A percentile compares a stretch with the other conserved stretches of the same genome.
Conservation (phyloP, 805 yeast species). For the Zygosaccharomyces pseudorouxii region DNA sequence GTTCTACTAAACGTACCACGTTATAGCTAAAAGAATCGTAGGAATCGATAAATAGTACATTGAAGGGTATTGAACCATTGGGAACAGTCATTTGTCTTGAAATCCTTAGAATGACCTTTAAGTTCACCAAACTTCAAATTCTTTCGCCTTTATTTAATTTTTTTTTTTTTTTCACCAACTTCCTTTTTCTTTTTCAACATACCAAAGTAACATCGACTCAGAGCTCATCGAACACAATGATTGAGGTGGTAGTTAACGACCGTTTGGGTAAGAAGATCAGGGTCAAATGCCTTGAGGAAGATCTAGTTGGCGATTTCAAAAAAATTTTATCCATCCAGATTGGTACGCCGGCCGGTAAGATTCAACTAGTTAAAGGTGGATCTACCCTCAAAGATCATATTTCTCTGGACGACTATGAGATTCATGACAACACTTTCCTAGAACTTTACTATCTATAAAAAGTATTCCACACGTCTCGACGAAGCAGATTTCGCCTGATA, state of each 20-base stretch:
- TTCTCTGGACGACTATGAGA: conserved; percentile 88
- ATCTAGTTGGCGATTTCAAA: conserved; percentile 86
- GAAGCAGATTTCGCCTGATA: conserved; percentile 35
- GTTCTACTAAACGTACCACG: conserved; percentile 55
- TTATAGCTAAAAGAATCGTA: conserved; percentile 94
- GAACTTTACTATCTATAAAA: conserved; percentile 67
- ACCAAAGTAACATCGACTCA: neutral
- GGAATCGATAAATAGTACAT: conserved; percentile 60
- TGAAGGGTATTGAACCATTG: conserved; percentile 12
- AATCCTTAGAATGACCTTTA: neutral
- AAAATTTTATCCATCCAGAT: conserved; percentile 75
- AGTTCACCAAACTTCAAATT: neutral
- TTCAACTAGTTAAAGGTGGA: conserved; percentile 80
- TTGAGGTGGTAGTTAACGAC: conserved; percentile 69
- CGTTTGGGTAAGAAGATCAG: conserved; percentile 80
- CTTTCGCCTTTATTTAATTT: neutral
- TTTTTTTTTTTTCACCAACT: conserved; percentile 1
- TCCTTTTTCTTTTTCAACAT: neutral
- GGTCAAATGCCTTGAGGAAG: conserved; percentile 84
- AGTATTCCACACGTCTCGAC: conserved; percentile 33
- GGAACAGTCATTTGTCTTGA: neutral
- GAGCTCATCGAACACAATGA: conserved; percentile 40
- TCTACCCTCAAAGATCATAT: conserved; percentile 85
- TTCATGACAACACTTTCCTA: conserved; percentile 81
- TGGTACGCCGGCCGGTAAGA: conserved; percentile 59